These are phyloP conservation scores for Pythium scleroteichum DNA, from an alignment of 352 stramenopile genomes.

Conservation along the genomic window DNA sequence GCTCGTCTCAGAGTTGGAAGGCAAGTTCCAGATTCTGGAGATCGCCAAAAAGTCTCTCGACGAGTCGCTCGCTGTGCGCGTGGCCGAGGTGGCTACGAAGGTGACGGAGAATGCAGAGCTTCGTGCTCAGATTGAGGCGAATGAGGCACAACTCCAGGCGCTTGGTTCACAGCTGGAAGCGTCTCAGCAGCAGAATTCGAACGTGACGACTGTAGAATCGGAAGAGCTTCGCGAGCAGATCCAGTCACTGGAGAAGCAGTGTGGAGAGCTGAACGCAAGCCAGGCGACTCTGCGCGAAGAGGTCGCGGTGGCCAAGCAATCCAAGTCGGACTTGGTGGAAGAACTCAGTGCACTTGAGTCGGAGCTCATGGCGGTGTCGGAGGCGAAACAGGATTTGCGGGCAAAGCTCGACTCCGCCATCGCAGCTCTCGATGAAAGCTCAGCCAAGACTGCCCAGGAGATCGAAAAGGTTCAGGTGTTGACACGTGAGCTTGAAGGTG, in stretches of 20 bases:
- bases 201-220: not conserved
- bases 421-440: not conserved
- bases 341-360: conserved; percentile 34
- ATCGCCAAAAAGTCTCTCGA: conserved; percentile 20
- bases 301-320: not conserved
- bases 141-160: conserved; percentile 3
- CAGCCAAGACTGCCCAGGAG: not conserved
- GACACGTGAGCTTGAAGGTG: not conserved
- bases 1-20: conserved; percentile 17
- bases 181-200: not conserved
- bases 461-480: conserved; percentile 4
- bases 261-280: conserved; percentile 1
- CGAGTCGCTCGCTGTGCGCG: conserved; percentile 16
- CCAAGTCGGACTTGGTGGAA: conserved; percentile 19
- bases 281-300: conserved; percentile 2
- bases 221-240: conserved; percentile 6
- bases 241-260: conserved; percentile 7
- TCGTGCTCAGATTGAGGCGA: not conserved
- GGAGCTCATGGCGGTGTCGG: conserved; percentile 23
- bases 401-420: conserved; percentile 9
- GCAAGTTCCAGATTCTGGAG: conserved; percentile 22
- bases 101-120: conserved; percentile 15
- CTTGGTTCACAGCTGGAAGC: conserved; percentile 2
- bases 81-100: conserved; percentile 18
- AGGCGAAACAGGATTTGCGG: conserved; percentile 23